Conservation (phyloP, 2,329 filamentous ascomycete species). For the Stachybotrys elegans region DNA sequence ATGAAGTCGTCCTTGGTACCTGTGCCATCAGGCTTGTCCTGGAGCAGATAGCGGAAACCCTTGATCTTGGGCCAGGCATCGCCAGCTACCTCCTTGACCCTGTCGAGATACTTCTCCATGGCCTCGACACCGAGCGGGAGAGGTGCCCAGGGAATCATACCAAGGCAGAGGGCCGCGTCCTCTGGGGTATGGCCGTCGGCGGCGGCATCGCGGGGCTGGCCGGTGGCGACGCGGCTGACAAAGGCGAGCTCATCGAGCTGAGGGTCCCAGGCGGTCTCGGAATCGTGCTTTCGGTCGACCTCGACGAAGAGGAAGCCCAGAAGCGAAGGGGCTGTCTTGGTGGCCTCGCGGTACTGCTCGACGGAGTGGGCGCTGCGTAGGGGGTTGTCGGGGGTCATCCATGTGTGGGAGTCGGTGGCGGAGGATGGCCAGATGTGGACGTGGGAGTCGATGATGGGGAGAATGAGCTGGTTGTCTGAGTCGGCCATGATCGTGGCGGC, state of each 20-base stretch:
- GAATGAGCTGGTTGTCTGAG: slow-evolving; percentile 32
- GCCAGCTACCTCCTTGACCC: slow-evolving; percentile 58
- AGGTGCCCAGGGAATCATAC: slow-evolving; percentile 82
- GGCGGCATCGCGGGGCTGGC: slow-evolving; percentile 42
- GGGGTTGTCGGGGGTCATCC: slow-evolving; percentile 57
- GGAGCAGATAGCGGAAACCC: slow-evolving; percentile 79
- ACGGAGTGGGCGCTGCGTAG: slow-evolving; percentile 62
- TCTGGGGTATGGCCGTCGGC: slow-evolving; percentile 47
- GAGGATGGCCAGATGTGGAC: slow-evolving; percentile 78
- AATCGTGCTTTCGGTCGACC: slow-evolving; percentile 66
- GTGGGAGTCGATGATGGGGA: slow-evolving; percentile 80
- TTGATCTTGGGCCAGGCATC: slow-evolving; percentile 62
- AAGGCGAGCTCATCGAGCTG: slow-evolving; percentile 70
- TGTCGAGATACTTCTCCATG: slow-evolving; percentile 60
- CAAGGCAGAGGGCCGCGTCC: slow-evolving; percentile 53
- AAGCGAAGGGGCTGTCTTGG: slow-evolving; percentile 36
- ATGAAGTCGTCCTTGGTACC: slow-evolving; percentile 62
- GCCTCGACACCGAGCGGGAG: slow-evolving; percentile 57
- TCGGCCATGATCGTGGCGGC: too few relatives aligned
- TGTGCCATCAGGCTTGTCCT: slow-evolving; percentile 65
- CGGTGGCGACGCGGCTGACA: slow-evolving; percentile 60
- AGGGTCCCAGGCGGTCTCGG: slow-evolving; percentile 53
- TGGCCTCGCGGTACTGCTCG: slow-evolving; percentile 53
- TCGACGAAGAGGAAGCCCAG: slow-evolving; percentile 79
- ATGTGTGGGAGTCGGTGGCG: slow-evolving; percentile 63